phyloP scores from a whole-genome alignment of 148 eudicot species.

The Persicaria tinctoria region DNA sequence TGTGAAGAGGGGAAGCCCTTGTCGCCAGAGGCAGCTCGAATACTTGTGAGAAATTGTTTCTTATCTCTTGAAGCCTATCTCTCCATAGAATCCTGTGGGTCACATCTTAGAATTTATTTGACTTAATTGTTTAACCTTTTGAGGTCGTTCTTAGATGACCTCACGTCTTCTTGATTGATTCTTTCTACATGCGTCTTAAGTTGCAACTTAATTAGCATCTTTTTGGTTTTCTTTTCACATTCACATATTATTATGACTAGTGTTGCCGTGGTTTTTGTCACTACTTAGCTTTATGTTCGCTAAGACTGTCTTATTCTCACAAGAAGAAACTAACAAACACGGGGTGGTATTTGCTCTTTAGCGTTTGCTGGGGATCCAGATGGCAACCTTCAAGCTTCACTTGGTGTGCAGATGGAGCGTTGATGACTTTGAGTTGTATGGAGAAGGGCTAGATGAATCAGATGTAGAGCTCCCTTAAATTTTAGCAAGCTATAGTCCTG shows the following conservation, averaged over 20 bases:
- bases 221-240: neutral
- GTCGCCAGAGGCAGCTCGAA: slow-evolving; percentile 85
- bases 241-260: neutral
- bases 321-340: neutral
- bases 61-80: neutral
- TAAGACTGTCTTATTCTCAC: neutral
- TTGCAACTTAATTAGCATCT: neutral
- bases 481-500: neutral
- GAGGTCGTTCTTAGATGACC: too few species aligned
- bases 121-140: too few species aligned
- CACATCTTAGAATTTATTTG: neutral
- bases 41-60: slow-evolving; percentile 49
- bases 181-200: too few species aligned
- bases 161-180: too few species aligned
- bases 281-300: neutral
- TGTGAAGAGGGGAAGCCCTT: slow-evolving; percentile 86
- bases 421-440: slow-evolving; percentile 68
- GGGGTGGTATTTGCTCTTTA: slow-evolving; percentile 20
- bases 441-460: slow-evolving; percentile 62
- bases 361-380: slow-evolving; percentile 74
- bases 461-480: slow-evolving; percentile 41
- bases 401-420: slow-evolving; percentile 66
- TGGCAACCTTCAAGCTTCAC: slow-evolving; percentile 70
- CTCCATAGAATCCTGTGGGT: neutral
- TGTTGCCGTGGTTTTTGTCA: neutral